Percentiles rank a stretch among this genome's conserved stretches.
These are phyloP conservation scores for Babesia sp. DNA, from an alignment of 169 alveolate species.

Conservation along the genomic window DNA sequence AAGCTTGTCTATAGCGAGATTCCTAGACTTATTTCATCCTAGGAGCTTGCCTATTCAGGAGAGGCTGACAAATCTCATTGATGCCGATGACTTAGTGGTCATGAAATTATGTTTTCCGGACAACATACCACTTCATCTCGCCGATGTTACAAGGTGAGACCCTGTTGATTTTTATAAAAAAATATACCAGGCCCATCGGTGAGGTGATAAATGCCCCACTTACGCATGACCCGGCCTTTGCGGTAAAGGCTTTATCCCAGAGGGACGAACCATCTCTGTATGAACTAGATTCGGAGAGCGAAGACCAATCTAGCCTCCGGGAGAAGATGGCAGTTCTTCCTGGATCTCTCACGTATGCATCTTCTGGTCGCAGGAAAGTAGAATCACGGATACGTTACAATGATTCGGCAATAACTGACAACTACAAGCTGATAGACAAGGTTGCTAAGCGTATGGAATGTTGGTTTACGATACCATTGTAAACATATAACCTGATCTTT, in stretches of 20 bases:
- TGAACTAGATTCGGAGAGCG: background rate
- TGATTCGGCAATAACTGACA: background rate
- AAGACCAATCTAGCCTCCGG: background rate
- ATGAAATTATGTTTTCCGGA: background rate
- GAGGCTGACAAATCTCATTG: background rate
- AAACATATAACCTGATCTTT: background rate
- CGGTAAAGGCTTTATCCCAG: background rate
- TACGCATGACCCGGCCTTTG: background rate
- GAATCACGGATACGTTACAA: background rate
- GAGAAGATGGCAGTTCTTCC: background rate
- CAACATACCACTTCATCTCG: background rate
- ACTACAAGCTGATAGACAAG: slow-evolving; percentile 23
- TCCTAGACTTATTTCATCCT: background rate
- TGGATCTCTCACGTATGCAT: background rate
- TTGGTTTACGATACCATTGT: background rate
- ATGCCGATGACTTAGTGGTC: background rate
- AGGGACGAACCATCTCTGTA: background rate
- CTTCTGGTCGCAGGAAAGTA: slow-evolving; percentile 1
- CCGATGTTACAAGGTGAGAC: background rate
- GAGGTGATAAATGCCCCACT: background rate
- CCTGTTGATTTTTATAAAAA: too few species aligned
- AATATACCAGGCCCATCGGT: background rate
- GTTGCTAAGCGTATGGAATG: slow-evolving; percentile 8
- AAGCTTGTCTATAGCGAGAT: background rate
- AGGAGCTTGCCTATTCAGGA: slow-evolving; percentile 20